A percentile compares a stretch with the other conserved stretches of the same genome.
phyloP scores from a whole-genome alignment of 441 rosid species.

The Pelargonium myrrhifolium region DNA sequence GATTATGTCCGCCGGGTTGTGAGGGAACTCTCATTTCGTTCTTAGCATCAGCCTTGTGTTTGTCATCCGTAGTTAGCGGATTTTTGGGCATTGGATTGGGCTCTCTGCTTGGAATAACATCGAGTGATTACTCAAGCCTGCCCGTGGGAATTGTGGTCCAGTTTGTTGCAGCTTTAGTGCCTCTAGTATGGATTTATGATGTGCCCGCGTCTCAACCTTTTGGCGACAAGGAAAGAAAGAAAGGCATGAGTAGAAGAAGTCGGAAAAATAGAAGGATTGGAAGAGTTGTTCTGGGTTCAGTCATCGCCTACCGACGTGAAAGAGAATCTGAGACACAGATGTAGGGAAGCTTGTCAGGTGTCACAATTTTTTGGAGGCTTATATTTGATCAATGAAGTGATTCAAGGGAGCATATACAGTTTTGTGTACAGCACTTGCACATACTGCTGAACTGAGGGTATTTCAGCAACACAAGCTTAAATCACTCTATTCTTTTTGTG shows the following conservation, averaged over 20 bases:
- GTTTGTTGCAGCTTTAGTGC: slow-evolving; percentile 56
- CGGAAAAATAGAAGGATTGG: slow-evolving; percentile 53
- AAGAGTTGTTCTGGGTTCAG: slow-evolving; percentile 35
- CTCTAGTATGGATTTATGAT: slow-evolving; percentile 45
- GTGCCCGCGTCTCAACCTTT: slow-evolving; percentile 38
- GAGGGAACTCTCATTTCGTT: slow-evolving; percentile 81
- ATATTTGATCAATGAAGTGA: no score
- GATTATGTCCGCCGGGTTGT: slow-evolving; percentile 65
- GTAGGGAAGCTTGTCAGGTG: no score
- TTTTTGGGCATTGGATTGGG: slow-evolving; percentile 64
- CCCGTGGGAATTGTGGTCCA: slow-evolving; percentile 50
- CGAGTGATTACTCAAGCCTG: slow-evolving; percentile 47
- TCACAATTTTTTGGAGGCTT: no score
- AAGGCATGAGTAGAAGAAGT: slow-evolving; percentile 40
- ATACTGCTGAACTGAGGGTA: no score
- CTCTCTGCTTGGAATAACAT: slow-evolving; percentile 50
- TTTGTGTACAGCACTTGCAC: no score
- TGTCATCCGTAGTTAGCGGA: slow-evolving; percentile 60
- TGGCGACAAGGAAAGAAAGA: slow-evolving; percentile 37
- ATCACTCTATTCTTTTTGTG: no score
- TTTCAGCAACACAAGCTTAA: no score
- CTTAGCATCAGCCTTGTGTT: slow-evolving; percentile 55
- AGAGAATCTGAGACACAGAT: slow-evolving; percentile 45
- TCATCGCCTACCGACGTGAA: slow-evolving; percentile 37
- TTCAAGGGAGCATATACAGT: no score